Conservation (phyloP, 2,329 filamentous ascomycete genomes). For the Aspergillus chevalieri region DNA sequence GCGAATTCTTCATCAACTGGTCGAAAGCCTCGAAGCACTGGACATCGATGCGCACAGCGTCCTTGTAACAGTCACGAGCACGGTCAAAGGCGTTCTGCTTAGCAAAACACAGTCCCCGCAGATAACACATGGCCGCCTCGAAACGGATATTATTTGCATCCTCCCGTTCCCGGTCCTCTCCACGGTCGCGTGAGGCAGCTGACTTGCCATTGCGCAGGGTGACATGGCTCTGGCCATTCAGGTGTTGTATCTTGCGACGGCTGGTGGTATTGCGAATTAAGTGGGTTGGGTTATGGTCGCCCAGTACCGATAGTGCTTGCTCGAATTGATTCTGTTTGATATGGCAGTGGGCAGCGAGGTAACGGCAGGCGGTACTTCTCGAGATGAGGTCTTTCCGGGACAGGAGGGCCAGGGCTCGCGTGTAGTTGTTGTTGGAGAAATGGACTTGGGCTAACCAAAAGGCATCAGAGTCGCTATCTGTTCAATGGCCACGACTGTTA, state of each 20-base stretch:
- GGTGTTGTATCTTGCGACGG: conserved; percentile 65
- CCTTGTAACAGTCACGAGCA: conserved; percentile 97
- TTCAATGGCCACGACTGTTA: neutral
- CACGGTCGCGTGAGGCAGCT: conserved; percentile 48
- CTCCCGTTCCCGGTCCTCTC: conserved; percentile 59
- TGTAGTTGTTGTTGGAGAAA: conserved; percentile 92
- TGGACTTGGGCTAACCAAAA: conserved; percentile 99
- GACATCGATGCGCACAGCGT: conserved; percentile 91
- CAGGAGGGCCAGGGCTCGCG: conserved; percentile 79
- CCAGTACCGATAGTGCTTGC: conserved; percentile 77
- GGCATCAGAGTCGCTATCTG: conserved; percentile 87
- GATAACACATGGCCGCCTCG: conserved; percentile 95
- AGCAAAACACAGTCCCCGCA: conserved; percentile 87
- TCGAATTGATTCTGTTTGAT: conserved; percentile 89
- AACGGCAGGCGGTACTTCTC: conserved; percentile 79
- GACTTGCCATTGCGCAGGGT: conserved; percentile 43
- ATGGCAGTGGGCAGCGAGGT: conserved; percentile 87
- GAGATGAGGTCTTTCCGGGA: conserved; percentile 74
- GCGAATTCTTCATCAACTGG: conserved; percentile 91
- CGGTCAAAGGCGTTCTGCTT: conserved; percentile 97
- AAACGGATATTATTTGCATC: conserved; percentile 72
- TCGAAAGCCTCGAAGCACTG: conserved; percentile 98
- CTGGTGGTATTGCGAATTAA: conserved; percentile 65
- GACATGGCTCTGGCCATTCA: conserved; percentile 50
- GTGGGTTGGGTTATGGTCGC: conserved; percentile 89